Evolutionary conservation across 306 rosid genomes (phyloP).

Genomic region (Rosa multiflora): DNA sequence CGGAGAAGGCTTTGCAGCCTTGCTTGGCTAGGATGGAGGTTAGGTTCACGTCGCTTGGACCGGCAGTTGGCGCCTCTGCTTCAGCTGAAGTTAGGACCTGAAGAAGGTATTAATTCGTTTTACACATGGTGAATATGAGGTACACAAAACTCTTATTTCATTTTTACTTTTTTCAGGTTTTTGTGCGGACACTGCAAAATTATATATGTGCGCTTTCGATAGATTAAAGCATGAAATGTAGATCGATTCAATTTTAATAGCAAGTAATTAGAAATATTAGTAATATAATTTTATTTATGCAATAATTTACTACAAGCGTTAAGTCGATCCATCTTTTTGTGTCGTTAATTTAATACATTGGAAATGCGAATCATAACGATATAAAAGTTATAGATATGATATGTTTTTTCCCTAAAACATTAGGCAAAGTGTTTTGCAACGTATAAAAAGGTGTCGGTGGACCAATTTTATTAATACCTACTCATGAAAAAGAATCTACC

Average conservation of each 20-base stretch:
- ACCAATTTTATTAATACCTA: neutral
- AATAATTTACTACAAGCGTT: too few relatives aligned
- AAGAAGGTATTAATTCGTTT: neutral
- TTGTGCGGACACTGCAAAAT: neutral
- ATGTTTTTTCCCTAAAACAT: too few relatives aligned
- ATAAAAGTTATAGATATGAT: too few relatives aligned
- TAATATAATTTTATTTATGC: too few relatives aligned
- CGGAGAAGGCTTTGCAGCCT: conserved; percentile 85
- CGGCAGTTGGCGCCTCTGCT: conserved; percentile 84
- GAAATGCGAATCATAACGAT: too few relatives aligned
- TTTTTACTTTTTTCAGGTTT: neutral
- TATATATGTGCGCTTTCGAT: neutral
- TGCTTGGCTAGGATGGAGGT: conserved; percentile 66
- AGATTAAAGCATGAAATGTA: neutral
- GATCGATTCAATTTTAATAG: neutral
- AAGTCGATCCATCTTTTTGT: too few relatives aligned
- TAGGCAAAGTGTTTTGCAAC: too few relatives aligned
- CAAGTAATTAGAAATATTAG: neutral
- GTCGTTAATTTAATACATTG: too few relatives aligned
- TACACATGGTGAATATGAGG: neutral
- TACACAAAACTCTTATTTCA: neutral
- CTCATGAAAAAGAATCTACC: neutral
- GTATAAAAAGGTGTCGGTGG: neutral
- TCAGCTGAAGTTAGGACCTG: conserved; percentile 74
- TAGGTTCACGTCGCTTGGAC: conserved; percentile 58